Evolutionary conservation across 495 filamentous ascomycete genomes (phyloP).

Genomic region (Hypoxylon subgilvum): DNA sequence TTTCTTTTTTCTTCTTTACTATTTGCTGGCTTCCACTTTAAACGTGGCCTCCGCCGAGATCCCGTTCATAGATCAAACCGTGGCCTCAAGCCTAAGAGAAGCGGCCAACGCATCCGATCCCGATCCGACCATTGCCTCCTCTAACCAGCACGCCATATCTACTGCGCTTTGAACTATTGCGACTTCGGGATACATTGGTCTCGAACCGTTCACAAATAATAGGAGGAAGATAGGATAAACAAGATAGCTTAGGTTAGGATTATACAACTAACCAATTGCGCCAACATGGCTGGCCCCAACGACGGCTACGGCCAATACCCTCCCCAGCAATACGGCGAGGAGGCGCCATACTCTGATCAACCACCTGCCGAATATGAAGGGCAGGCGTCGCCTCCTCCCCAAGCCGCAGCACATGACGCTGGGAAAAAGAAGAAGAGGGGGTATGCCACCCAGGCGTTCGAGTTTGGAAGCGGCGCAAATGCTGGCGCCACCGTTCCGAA

Average conservation of each 20-base stretch:
- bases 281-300: conserved; percentile 61
- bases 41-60: conserved; percentile 34
- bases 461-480: conserved; percentile 90
- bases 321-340: conserved; percentile 66
- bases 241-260: conserved; percentile 11
- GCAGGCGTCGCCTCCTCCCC: conserved; percentile 48
- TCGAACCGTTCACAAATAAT: background rate
- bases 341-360: conserved; percentile 48
- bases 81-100: conserved; percentile 25
- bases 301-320: conserved; percentile 65
- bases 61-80: conserved; percentile 22
- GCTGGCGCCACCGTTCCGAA: conserved; percentile 61
- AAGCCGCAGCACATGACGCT: conserved; percentile 54
- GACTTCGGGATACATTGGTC: background rate
- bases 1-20: conserved; percentile 1
- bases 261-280: conserved; percentile 26
- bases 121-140: background rate
- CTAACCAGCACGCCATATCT: background rate
- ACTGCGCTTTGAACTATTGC: conserved; percentile 2
- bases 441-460: conserved; percentile 93
- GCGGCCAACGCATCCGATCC: conserved; percentile 4
- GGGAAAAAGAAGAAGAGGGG: conserved; percentile 82
- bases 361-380: conserved; percentile 46
- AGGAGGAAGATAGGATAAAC: conserved; percentile 14
- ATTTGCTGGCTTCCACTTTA: conserved; percentile 6